Percentiles rank a stretch among this genome's conserved stretches.
Evolutionary conservation across 805 yeast species (phyloP).

Genomic region (Metschnikowia aberdeeniae): DNA sequence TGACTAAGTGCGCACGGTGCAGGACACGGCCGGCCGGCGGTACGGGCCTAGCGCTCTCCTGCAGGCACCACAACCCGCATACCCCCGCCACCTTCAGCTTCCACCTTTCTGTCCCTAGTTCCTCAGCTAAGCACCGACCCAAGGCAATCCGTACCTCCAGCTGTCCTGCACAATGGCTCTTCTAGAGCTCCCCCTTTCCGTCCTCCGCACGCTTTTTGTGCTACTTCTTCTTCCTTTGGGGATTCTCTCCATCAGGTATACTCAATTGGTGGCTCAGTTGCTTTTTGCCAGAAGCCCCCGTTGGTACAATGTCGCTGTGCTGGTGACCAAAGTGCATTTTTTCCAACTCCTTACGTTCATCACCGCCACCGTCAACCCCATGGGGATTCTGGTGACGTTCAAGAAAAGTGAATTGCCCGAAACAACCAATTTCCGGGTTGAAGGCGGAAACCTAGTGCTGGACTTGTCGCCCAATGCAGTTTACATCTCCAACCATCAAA

Average conservation of each 20-base stretch:
- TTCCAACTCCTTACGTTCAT: slow-evolving; percentile 50
- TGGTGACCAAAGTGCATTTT: slow-evolving; percentile 56
- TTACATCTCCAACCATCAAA: slow-evolving; percentile 85
- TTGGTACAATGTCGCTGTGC: slow-evolving; percentile 40
- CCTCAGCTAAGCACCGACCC: too few species aligned
- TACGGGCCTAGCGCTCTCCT: too few species aligned
- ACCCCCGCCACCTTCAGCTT: too few species aligned
- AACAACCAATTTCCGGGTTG: slow-evolving; percentile 22
- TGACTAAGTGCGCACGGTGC: too few species aligned
- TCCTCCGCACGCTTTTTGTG: slow-evolving; percentile 22
- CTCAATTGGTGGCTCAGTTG: slow-evolving; percentile 41
- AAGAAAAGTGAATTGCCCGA: slow-evolving; percentile 36
- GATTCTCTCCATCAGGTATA: slow-evolving; percentile 38
- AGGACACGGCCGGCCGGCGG: too few species aligned
- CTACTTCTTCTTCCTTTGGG: slow-evolving; percentile 23
- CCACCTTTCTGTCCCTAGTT: too few species aligned
- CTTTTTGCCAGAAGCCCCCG: slow-evolving; percentile 29
- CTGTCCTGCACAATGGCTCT: too few species aligned
- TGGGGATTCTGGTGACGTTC: slow-evolving; percentile 48
- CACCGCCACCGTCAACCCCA: slow-evolving; percentile 49
- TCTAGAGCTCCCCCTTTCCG: slow-evolving; percentile 11
- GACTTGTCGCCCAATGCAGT: slow-evolving; percentile 51
- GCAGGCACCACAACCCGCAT: too few species aligned
- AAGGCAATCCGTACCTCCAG: not conserved
- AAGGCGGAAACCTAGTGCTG: slow-evolving; percentile 20